Evolutionary conservation across 2,329 filamentous ascomycete genomes (phyloP).

Genomic region (Trichoderma semiorbis): DNA sequence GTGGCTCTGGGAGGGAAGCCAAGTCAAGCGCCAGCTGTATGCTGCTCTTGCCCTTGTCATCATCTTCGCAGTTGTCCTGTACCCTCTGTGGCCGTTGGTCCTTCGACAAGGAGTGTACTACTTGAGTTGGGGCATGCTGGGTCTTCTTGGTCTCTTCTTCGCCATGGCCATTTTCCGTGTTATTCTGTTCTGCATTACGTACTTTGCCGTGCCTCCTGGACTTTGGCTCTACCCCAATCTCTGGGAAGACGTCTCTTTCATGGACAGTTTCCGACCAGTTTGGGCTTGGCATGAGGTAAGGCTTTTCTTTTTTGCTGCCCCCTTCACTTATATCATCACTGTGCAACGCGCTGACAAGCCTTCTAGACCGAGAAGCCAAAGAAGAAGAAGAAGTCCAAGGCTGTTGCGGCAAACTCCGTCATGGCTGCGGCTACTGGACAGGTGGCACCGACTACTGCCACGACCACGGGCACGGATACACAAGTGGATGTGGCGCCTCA

Average conservation of each 20-base stretch:
- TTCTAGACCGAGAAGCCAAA: slow-evolving; percentile 37
- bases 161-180: slow-evolving; percentile 95
- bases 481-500: slow-evolving; percentile 46
- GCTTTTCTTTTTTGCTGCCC: slow-evolving; percentile 14
- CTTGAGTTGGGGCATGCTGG: slow-evolving; percentile 87
- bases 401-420: slow-evolving; percentile 37
- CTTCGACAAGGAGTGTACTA: slow-evolving; percentile 96
- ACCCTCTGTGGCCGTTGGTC: slow-evolving; percentile 92
- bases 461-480: slow-evolving; percentile 55
- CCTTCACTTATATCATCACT: not conserved
- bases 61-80: slow-evolving; percentile 88
- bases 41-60: slow-evolving; percentile 75
- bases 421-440: slow-evolving; percentile 54
- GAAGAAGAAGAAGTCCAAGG: slow-evolving; percentile 56
- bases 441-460: slow-evolving; percentile 49
- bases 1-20: slow-evolving; percentile 92
- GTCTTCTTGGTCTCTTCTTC: slow-evolving; percentile 89
- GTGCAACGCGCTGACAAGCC: slow-evolving; percentile 21
- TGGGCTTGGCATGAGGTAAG: slow-evolving; percentile 98
- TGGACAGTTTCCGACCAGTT: slow-evolving; percentile 91
- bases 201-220: slow-evolving; percentile 78
- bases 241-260: slow-evolving; percentile 97
- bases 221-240: slow-evolving; percentile 98
- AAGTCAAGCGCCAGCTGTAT: slow-evolving; percentile 91
- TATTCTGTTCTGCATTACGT: slow-evolving; percentile 89